Base-by-base conservation (phyloP, 805 yeast species). In the Sugiyamaella boreocaroliniensis region DNA sequence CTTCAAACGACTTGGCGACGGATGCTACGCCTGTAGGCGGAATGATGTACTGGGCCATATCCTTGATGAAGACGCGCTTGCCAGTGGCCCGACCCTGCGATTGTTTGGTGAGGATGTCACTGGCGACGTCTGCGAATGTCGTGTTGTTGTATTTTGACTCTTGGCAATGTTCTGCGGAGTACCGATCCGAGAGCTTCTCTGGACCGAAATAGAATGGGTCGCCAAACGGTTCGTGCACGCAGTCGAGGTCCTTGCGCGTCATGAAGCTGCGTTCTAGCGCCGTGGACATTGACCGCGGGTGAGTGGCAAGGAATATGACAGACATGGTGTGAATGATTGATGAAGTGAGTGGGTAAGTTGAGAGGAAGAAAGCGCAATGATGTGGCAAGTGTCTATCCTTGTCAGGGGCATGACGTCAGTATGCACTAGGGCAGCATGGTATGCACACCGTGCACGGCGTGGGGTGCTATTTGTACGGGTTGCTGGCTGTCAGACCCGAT, bases 181-280 rank as follows among this genome's bases (percentile, higher is more conserved):
- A 61, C 29, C 64, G 48, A 29, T 58, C 57, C 10, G 61, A 57
- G 32, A 61, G 32, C 8, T 61, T 45, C 40, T 60, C 62, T 2
- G 64, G 64, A 2, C 64, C 64, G 40, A 50, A 61, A 37, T 61
- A 61, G 50, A 57, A 61, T 1, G 64, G 64, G 14, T 61, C 64
- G 2, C 64, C 64, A 47, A 58, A 61, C n/a, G 64, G 64, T 42
- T 61, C 64, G 46, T 61, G 64, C 41, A 58, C 45, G 34, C 61
- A 51, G 6, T 47, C 50, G 18, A 58, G 43, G 43, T 61, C 62
- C 10, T 48, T 37, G 4, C 62, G 47, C 7, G 64, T 54, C 54
- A 61, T 55, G 50, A 61, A 61, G 18, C 61, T 50, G 19, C 64
- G 48, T 41, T 61, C 64, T 20, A 61, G 53, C 12, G 64, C 64